These are phyloP conservation scores for Ichthyophthirius multifiliis DNA, from an alignment of 169 alveolate species.

Conservation along the genomic window DNA sequence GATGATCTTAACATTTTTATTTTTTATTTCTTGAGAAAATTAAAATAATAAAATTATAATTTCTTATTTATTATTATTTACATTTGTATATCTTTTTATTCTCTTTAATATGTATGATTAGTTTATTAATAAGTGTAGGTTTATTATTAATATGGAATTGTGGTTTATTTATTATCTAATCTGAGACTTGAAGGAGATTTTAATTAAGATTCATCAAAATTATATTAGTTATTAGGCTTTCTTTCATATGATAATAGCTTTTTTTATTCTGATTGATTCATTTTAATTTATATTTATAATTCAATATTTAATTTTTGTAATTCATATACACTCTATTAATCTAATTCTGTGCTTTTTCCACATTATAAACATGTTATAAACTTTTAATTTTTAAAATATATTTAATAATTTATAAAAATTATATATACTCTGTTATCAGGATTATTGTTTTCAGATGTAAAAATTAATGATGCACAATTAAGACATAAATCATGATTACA, in stretches of 20 bases:
- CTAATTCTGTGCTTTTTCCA: neutral
- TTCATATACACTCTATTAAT: neutral
- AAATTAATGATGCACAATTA: constrained; percentile 66
- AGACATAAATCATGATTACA: constrained; percentile 85
- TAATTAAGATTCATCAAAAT: no score
- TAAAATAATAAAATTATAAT: neutral
- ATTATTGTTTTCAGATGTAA: constrained; percentile 7
- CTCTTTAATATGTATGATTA: no score
- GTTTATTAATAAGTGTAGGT: no score
- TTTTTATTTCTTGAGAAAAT: neutral
- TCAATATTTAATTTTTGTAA: neutral
- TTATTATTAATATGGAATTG: neutral
- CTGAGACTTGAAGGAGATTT: no score
- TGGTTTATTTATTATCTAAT: neutral
- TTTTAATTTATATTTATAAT: neutral
- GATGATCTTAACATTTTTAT: neutral
- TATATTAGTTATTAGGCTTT: no score
- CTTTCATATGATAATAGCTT: no score
- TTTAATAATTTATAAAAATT: neutral
- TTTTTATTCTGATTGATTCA: neutral
- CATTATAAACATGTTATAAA: neutral
- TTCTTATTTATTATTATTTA: neutral
- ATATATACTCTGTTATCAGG: neutral
- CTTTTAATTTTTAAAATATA: neutral
- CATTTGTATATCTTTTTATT: neutral